These are phyloP conservation scores for Aristolochia contorta DNA, from an alignment of 164 flowering plant species.

Conservation along the genomic window DNA sequence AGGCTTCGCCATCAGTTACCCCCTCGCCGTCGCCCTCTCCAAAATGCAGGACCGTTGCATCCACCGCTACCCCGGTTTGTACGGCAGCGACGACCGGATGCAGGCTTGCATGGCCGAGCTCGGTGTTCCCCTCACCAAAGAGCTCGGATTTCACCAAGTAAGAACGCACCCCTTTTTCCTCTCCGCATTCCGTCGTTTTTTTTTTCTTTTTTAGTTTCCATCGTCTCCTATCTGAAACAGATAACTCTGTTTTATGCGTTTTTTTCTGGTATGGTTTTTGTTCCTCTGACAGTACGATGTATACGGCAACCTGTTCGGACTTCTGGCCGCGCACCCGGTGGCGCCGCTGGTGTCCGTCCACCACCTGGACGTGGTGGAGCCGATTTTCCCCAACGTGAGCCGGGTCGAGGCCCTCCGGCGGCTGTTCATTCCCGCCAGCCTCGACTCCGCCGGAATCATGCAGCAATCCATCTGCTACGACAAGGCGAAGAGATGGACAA, in stretches of 20 bases:
- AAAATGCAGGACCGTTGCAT: constrained; percentile 56
- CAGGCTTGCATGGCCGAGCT: constrained; percentile 83
- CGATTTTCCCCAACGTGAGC: constrained; percentile 50
- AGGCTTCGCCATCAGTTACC: constrained; percentile 59
- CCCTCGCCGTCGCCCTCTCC: constrained; percentile 41
- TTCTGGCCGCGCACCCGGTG: constrained; percentile 76
- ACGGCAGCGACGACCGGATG: constrained; percentile 68
- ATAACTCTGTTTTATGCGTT: not conserved
- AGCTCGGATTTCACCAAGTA: constrained; percentile 47
- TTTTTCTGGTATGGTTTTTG: not conserved
- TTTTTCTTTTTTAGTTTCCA: not conserved
- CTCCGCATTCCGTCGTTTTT: not conserved
- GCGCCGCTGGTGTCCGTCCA: constrained; percentile 69
- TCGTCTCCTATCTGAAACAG: too few species aligned
- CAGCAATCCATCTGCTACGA: constrained; percentile 80
- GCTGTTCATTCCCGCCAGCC: constrained; percentile 29
- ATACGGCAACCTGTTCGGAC: constrained; percentile 51
- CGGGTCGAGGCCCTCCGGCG: constrained; percentile 31
- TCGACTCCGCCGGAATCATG: constrained; percentile 63
- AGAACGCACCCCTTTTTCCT: not conserved
- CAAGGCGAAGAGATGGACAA: constrained; percentile 40
- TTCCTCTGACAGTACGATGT: constrained; percentile 43
- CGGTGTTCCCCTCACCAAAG: constrained; percentile 76
- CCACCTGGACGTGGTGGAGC: constrained; percentile 63
- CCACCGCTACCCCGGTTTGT: constrained; percentile 39